Percentiles rank a stretch among this genome's conserved stretches.
Conservation (phyloP, 148 eudicot genomes). For the Salicornia ramosissima region DNA sequence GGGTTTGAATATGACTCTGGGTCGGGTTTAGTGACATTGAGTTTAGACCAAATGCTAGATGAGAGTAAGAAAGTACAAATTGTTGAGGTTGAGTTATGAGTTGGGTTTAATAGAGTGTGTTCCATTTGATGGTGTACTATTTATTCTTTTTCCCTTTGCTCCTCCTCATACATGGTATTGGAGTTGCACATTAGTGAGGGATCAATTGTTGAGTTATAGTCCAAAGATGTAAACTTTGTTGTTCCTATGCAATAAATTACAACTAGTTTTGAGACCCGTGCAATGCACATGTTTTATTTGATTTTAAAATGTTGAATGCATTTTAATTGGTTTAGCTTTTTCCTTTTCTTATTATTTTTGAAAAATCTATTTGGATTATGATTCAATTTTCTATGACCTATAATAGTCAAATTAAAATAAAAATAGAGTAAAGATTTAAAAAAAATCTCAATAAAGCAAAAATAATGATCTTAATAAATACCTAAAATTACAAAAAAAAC, state of each 20-base stretch:
- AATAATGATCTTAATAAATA: too few species aligned
- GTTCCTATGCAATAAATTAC: neutral
- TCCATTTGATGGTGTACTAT: neutral
- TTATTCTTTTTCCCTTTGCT: conserved; percentile 7
- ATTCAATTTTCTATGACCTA: too few species aligned
- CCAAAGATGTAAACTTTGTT: conserved; percentile 13
- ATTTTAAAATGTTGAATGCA: too few species aligned
- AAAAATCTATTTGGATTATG: too few species aligned
- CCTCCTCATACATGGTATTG: neutral
- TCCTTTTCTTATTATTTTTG: too few species aligned
- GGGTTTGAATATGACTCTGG: conserved; percentile 47
- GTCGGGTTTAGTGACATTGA: conserved; percentile 56
- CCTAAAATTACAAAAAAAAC: too few species aligned
- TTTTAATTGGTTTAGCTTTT: too few species aligned
- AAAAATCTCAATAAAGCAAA: too few species aligned
- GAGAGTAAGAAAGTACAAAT: conserved; percentile 50
- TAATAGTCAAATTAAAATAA: too few species aligned
- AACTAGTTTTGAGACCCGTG: too few species aligned
- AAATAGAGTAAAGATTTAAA: too few species aligned
- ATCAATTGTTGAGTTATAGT: neutral
- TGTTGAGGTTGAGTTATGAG: conserved; percentile 58
- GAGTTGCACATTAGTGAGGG: conserved; percentile 9
- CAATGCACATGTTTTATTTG: too few species aligned
- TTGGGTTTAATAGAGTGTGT: neutral
- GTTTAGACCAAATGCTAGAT: conserved; percentile 55